Evolutionary conservation across 2,329 filamentous ascomycete genomes (phyloP).

Genomic region (Cercospora nicotianae): DNA sequence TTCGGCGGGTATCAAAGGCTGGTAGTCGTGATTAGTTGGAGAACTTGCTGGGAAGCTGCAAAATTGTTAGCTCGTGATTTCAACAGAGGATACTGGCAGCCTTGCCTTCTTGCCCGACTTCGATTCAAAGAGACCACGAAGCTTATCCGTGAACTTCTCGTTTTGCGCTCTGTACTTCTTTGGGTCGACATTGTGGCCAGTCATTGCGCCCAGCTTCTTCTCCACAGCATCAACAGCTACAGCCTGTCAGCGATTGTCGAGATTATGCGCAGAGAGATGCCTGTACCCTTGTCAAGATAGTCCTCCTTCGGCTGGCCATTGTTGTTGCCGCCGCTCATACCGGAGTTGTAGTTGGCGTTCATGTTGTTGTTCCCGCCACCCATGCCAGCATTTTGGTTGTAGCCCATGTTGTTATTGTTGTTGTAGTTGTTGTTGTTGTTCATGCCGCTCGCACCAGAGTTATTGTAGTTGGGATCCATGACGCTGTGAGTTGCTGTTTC

Average conservation of each 20-base stretch:
- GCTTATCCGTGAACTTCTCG: constrained; percentile 39
- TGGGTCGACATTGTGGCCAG: constrained; percentile 31
- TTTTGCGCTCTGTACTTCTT: constrained; percentile 34
- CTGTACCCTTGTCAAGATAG: constrained; percentile 35
- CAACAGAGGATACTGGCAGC: background rate
- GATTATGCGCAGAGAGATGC: background rate
- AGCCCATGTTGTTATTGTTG: background rate
- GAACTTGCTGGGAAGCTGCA: constrained; percentile 8
- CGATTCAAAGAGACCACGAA: constrained; percentile 36
- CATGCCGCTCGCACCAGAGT: background rate
- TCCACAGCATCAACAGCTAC: constrained; percentile 29
- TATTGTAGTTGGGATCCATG: background rate
- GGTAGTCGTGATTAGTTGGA: background rate
- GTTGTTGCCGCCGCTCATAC: background rate
- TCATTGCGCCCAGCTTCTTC: constrained; percentile 28
- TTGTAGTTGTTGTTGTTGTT: background rate
- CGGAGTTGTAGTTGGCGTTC: background rate
- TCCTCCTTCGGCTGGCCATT: constrained; percentile 27
- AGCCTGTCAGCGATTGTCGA: background rate
- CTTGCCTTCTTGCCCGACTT: constrained; percentile 37
- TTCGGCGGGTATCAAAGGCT: constrained; percentile 3
- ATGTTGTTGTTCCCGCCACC: background rate
- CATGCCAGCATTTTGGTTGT: background rate
- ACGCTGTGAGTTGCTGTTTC: background rate
- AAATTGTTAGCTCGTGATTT: background rate